Base-by-base conservation (phyloP, 192 early-diverging fungal genomes). In the Backusella liffmaniae region DNA sequence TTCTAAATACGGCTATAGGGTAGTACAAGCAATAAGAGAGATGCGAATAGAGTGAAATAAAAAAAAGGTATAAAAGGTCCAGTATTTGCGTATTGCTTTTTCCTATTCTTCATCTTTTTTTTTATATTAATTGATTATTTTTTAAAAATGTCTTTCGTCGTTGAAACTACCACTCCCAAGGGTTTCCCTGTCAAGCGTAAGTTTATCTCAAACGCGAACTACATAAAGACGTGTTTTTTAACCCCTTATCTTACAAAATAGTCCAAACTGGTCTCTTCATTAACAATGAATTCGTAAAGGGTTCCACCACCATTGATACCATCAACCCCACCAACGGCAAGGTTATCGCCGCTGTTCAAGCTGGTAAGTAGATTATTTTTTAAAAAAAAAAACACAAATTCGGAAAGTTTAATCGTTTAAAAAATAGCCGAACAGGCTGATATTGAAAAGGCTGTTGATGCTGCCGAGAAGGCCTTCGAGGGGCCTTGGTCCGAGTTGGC, bases 301-400 rank as follows among this genome's bases (percentile, higher is more conserved):
- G 85, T 51, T 82, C 80, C 37, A 53, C 69, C 7, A 91, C 90
- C 74, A 79, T 94, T 73, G 84, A 84, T n/a, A 86, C 86, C 26
- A 77, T 88, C 74, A 92, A 93, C 75, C 95, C 95, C 16, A 75
- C 91, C 30, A 94, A 86, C 13, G 92, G 90, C 46, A 82, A 87
- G 62, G 66, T 88, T 5, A 81, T 88, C 73, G 84, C 85, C 21
- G 84, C 76, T 9, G 87, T 94, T 32, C 76, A 81, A 39, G 80
- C 80, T 72, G 80, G 80, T 81, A 77, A 41, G 72, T 75, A 30
- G 35, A 73, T 32, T 23, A 4, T 7, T n/a, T 16, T 41, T 49
- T n/a, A n/a, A 59, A 59, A 59, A 26, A 59, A 26, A 59, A 59
- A 26, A 26, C 2, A 56, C 0, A 26, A 56, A 23, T 56, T 26